Conservation (phyloP, 2,329 filamentous ascomycete genomes). For the Ascochyta fabae region DNA sequence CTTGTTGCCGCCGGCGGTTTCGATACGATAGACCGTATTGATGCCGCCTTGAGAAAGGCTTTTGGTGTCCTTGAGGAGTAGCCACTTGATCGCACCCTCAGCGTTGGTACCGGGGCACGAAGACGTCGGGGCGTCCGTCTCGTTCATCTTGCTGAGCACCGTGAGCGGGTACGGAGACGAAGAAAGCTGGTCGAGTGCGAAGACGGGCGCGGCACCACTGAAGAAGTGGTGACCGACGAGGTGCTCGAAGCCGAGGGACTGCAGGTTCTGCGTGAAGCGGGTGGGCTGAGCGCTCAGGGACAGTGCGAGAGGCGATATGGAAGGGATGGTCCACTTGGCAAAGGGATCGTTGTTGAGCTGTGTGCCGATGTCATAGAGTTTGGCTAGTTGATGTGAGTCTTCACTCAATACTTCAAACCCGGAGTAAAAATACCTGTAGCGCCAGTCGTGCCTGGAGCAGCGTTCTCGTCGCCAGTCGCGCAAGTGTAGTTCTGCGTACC, state of each 20-base stretch:
- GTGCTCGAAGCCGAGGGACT: conserved; percentile 37
- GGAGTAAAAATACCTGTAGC: conserved; percentile 33
- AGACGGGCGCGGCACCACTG: conserved; percentile 62
- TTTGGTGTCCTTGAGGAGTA: conserved; percentile 52
- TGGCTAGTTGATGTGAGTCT: conserved; percentile 34
- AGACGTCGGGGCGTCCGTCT: conserved; percentile 58
- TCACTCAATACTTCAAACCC: not conserved
- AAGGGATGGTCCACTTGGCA: conserved; percentile 41
- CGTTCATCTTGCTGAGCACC: conserved; percentile 55
- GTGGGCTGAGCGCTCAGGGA: conserved; percentile 29
- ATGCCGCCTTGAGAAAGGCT: conserved; percentile 49
- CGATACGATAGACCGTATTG: conserved; percentile 55
- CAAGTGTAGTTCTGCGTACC: conserved; percentile 63
- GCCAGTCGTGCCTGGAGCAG: conserved; percentile 41
- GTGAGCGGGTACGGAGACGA: conserved; percentile 52
- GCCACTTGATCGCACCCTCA: conserved; percentile 55
- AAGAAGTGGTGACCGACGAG: conserved; percentile 74
- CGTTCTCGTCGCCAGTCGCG: conserved; percentile 29
- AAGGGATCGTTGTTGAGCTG: conserved; percentile 37
- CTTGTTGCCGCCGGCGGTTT: conserved; percentile 56
- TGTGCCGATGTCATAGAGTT: conserved; percentile 46
- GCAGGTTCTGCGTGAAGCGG: conserved; percentile 36
- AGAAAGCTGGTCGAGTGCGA: conserved; percentile 58
- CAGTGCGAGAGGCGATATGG: conserved; percentile 44
- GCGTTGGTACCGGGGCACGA: conserved; percentile 47